phyloP scores from a whole-genome alignment of 2,329 filamentous ascomycete species.

The Diaporthe ilicicola region DNA sequence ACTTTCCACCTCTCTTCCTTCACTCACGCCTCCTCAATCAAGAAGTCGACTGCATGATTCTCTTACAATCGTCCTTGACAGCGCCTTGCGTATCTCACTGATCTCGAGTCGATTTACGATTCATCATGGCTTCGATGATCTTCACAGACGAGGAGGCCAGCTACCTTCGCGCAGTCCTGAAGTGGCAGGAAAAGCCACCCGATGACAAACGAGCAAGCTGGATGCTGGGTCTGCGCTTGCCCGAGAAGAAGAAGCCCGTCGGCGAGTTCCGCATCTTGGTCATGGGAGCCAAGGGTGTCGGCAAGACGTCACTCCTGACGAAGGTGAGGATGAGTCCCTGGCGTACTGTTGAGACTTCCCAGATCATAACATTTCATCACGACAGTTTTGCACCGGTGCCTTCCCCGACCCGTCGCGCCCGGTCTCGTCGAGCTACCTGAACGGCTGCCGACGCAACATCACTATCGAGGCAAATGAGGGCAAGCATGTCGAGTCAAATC shows the following conservation, averaged over 20 bases:
- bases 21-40: neutral
- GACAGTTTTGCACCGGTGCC: conserved; percentile 44
- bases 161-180: conserved; percentile 50
- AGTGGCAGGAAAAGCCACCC: conserved; percentile 47
- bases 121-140: conserved; percentile 42
- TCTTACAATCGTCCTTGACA: neutral
- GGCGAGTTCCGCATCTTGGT: conserved; percentile 51
- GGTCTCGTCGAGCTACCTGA: conserved; percentile 35
- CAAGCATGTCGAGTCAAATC: conserved; percentile 38
- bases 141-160: conserved; percentile 51
- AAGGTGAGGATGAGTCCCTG: conserved; percentile 40
- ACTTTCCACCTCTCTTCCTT: neutral
- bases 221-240: conserved; percentile 17
- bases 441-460: conserved; percentile 46
- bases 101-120: neutral
- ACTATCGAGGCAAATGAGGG: conserved; percentile 40
- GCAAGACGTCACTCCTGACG: conserved; percentile 52
- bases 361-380: neutral
- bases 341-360: conserved; percentile 10
- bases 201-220: conserved; percentile 34
- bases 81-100: too few species aligned
- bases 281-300: conserved; percentile 48
- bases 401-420: conserved; percentile 38
- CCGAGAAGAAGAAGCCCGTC: conserved; percentile 35
- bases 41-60: neutral